A percentile compares a stretch with the other conserved stretches of the same genome.
Evolutionary conservation across 202 grass and related monocot species (phyloP).

Genomic region (Zoysia matrella): DNA sequence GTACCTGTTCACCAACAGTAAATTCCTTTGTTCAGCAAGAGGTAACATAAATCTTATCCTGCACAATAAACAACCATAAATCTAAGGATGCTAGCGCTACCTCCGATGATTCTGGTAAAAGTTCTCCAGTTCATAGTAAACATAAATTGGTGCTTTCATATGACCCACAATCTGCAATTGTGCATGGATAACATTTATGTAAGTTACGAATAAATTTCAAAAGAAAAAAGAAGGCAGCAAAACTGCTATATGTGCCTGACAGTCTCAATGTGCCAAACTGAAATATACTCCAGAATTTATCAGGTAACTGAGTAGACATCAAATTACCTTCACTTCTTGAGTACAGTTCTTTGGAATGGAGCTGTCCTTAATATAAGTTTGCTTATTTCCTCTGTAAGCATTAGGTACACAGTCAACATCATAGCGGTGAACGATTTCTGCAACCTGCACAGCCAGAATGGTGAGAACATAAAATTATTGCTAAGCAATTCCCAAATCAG

Average conservation of each 20-base stretch:
- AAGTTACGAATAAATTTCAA: conserved; percentile 24
- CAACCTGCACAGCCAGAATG: conserved; percentile 58
- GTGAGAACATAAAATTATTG: neutral
- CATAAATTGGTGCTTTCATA: conserved; percentile 90
- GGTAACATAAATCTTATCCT: neutral
- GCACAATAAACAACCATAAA: neutral
- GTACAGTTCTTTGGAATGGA: conserved; percentile 83
- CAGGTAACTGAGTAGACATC: conserved; percentile 1
- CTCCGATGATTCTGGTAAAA: conserved; percentile 79
- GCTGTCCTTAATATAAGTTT: conserved; percentile 75
- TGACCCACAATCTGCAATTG: conserved; percentile 63
- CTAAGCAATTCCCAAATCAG: neutral
- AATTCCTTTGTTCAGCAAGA: conserved; percentile 38
- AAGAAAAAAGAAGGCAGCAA: neutral
- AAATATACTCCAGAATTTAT: neutral
- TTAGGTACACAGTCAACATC: conserved; percentile 84
- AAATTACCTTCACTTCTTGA: conserved; percentile 71
- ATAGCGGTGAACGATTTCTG: conserved; percentile 77
- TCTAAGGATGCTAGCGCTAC: conserved; percentile 44
- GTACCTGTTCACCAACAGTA: conserved; percentile 57
- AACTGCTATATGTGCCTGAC: conserved; percentile 3
- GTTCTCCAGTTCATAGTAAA: conserved; percentile 67
- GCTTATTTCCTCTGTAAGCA: conserved; percentile 77
- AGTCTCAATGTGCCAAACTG: conserved; percentile 14
- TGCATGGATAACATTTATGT: conserved; percentile 17